A percentile compares a stretch with the other conserved stretches of the same genome.
phyloP scores from a whole-genome alignment of 352 stramenopile species.

The Globisporangium paddicum region DNA sequence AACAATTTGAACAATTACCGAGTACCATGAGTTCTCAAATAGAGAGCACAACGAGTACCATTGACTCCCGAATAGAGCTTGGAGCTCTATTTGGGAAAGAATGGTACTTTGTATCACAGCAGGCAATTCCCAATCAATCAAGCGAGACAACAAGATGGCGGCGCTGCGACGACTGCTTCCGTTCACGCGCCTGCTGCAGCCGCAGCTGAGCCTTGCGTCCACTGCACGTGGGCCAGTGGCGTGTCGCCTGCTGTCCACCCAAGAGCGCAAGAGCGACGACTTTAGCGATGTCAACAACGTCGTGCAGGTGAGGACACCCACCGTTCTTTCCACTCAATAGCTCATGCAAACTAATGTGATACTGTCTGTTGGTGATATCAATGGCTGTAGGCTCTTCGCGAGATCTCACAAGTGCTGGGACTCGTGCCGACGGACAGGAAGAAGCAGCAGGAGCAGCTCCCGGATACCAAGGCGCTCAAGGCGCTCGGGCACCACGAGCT shows the following conservation, averaged over 20 bases:
- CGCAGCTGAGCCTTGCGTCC: not conserved
- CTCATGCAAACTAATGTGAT: not conserved
- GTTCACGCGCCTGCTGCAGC: slow-evolving; percentile 1
- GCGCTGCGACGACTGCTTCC: slow-evolving; percentile 17
- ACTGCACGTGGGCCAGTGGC: not conserved
- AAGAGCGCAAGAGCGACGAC: slow-evolving; percentile 9
- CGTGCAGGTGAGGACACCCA: slow-evolving; percentile 36
- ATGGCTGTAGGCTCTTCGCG: slow-evolving; percentile 43
- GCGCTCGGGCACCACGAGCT: slow-evolving; percentile 52
- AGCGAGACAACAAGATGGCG: slow-evolving; percentile 7
- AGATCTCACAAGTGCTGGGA: slow-evolving; percentile 46
- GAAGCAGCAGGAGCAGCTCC: slow-evolving; percentile 21
- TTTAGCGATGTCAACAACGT: slow-evolving; percentile 64
- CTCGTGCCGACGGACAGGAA: slow-evolving; percentile 16
- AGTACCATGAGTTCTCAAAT: no score
- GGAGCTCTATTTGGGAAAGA: no score
- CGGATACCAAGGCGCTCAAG: slow-evolving; percentile 73
- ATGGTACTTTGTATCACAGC: no score
- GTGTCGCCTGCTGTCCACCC: not conserved
- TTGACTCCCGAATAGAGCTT: no score
- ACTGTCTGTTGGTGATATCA: not conserved
- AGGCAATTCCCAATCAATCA: not conserved
- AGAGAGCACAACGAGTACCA: no score
- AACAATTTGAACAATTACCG: no score
- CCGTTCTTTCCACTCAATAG: not conserved